Evolutionary conservation across 345 rosid species (phyloP).

Genomic region (Gynandropsis gynandra): DNA sequence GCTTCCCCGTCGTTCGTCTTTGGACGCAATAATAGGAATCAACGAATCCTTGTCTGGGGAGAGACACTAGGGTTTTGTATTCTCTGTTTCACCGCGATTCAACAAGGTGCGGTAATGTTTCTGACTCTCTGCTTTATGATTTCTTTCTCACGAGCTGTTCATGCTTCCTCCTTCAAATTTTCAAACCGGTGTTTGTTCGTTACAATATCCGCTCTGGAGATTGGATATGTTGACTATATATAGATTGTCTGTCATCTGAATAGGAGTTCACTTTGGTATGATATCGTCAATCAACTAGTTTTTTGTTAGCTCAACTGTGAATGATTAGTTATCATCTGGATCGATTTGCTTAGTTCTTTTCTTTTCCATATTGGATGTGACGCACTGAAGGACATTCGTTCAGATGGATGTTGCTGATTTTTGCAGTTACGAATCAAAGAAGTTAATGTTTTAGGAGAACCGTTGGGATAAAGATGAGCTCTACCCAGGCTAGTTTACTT

Average conservation of each 20-base stretch:
- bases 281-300: background rate
- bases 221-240: too few species aligned
- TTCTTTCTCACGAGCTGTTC: background rate
- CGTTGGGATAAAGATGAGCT: slow-evolving; percentile 22
- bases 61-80: slow-evolving; percentile 12
- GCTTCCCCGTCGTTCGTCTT: slow-evolving; percentile 14
- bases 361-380: background rate
- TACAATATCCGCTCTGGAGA: too few species aligned
- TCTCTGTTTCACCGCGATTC: slow-evolving; percentile 6
- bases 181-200: background rate
- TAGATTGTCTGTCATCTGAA: background rate
- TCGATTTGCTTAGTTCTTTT: background rate
- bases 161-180: background rate
- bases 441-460: slow-evolving; percentile 7
- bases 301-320: background rate
- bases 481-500: slow-evolving; percentile 28
- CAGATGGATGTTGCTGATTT: background rate
- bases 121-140: background rate
- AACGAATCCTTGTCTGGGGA: slow-evolving; percentile 1
- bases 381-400: background rate
- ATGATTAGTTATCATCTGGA: background rate
- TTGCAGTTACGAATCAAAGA: slow-evolving; percentile 7
- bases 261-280: background rate
- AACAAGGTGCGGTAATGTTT: slow-evolving; percentile 6
- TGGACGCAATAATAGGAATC: slow-evolving; percentile 6